Evolutionary conservation across 1,284 basidiomycete species (phyloP).

Genomic region (Apiotrichum veenhuisii): DNA sequence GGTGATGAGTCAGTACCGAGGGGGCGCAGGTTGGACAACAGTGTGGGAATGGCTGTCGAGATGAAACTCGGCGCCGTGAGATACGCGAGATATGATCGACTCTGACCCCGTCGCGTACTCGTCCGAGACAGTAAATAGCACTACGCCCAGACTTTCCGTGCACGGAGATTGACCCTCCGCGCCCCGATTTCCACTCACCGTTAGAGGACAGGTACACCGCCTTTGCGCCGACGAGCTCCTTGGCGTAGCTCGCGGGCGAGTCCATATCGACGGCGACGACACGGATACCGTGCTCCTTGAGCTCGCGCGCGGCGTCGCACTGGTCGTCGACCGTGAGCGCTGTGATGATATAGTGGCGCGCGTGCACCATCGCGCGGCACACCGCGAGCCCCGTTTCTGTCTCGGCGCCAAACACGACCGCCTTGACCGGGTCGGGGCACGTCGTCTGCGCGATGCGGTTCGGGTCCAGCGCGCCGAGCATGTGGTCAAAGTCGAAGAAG

Average conservation of each 20-base stretch:
- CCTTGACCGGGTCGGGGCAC: slow-evolving; percentile 14
- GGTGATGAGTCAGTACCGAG: background rate
- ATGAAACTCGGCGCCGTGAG: too few species aligned
- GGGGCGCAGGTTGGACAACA: too few species aligned
- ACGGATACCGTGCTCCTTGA: slow-evolving; percentile 12
- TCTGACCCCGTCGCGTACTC: too few species aligned
- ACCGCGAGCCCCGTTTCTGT: slow-evolving; percentile 18
- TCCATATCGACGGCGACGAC: slow-evolving; percentile 28
- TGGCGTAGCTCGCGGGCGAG: slow-evolving; percentile 20
- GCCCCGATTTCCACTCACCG: too few species aligned
- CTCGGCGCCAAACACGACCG: slow-evolving; percentile 31
- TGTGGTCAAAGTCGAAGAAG: slow-evolving; percentile 19
- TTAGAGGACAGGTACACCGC: slow-evolving; percentile 25
- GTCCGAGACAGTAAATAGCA: too few species aligned
- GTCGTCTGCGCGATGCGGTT: slow-evolving; percentile 13
- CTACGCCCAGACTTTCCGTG: too few species aligned
- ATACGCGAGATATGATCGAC: too few species aligned
- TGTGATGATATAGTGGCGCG: slow-evolving; percentile 5
- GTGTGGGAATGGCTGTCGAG: too few species aligned
- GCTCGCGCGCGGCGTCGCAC: slow-evolving; percentile 2
- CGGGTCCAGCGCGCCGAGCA: slow-evolving; percentile 28
- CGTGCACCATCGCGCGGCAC: slow-evolving; percentile 13
- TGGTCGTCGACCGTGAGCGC: slow-evolving; percentile 17
- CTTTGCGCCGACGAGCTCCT: slow-evolving; percentile 19
- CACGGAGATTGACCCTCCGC: too few species aligned